phyloP scores from a whole-genome alignment of 139 green algal genomes.

The Tetraselmis striata region DNA sequence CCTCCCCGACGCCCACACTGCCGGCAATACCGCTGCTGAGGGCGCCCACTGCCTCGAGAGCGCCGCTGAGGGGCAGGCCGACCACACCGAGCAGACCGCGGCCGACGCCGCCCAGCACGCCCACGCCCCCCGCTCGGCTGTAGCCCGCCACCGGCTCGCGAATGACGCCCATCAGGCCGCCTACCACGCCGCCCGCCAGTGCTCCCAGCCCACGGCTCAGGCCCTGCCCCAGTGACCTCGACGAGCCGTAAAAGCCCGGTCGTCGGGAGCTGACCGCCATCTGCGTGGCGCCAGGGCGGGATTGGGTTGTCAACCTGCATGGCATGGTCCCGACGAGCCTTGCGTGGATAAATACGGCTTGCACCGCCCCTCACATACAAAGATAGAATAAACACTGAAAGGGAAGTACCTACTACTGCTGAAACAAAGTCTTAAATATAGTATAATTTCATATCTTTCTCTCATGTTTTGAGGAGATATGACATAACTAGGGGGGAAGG shows the following conservation, averaged over 20 bases:
- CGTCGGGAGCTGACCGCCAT: neutral
- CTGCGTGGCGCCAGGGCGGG: too few relatives aligned
- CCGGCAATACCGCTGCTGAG: conserved; percentile 21
- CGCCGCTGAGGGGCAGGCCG: conserved; percentile 38
- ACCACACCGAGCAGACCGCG: conserved; percentile 40
- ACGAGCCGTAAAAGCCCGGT: neutral
- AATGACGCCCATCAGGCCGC: conserved; percentile 14
- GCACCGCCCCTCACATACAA: too few relatives aligned
- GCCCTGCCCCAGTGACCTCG: neutral
- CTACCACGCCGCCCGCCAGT: neutral
- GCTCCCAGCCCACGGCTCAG: neutral
- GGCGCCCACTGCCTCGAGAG: conserved; percentile 36
- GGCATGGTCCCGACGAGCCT: too few relatives aligned
- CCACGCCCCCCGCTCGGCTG: conserved; percentile 12
- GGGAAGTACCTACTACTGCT: too few relatives aligned
- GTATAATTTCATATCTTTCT: too few relatives aligned
- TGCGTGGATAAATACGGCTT: too few relatives aligned
- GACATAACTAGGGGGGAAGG: too few relatives aligned
- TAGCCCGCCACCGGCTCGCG: conserved; percentile 16
- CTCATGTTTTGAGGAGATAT: too few relatives aligned
- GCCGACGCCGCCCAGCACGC: conserved; percentile 17
- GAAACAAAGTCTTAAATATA: too few relatives aligned
- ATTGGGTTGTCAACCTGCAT: too few relatives aligned
- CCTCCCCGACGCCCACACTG: conserved; percentile 19
- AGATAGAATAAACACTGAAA: too few relatives aligned